Percentiles rank a stretch among this genome's conserved stretches.
Conservation (phyloP, 2,329 filamentous ascomycete genomes). For the Blumeria hordei region DNA sequence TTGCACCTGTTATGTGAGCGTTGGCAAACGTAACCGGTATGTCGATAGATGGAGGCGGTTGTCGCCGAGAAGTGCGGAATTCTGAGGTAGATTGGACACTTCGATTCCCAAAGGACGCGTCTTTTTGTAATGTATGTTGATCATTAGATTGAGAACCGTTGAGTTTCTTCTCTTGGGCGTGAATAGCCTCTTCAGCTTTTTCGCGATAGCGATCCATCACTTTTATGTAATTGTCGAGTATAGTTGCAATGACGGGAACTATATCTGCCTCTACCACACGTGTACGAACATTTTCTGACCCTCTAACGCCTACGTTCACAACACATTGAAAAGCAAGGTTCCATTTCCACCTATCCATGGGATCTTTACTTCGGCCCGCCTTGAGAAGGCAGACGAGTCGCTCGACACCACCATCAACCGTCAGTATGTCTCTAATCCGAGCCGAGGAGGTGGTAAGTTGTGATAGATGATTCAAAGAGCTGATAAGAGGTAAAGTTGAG, state of each 20-base stretch:
- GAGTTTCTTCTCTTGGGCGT: slow-evolving; percentile 20
- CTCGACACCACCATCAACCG: slow-evolving; percentile 95
- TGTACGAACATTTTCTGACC: slow-evolving; percentile 81
- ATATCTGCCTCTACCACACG: slow-evolving; percentile 96
- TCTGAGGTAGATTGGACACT: slow-evolving; percentile 20
- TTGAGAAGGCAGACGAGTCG: slow-evolving; percentile 92
- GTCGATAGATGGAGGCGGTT: slow-evolving; percentile 64
- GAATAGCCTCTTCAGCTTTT: slow-evolving; percentile 64
- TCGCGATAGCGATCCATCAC: slow-evolving; percentile 81
- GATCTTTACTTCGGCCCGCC: slow-evolving; percentile 83
- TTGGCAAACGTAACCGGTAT: slow-evolving; percentile 34
- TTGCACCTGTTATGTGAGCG: slow-evolving; percentile 22
- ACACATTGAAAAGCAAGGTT: slow-evolving; percentile 97
- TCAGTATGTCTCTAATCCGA: slow-evolving; percentile 90
- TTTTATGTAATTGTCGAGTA: slow-evolving; percentile 94
- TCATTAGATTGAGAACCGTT: slow-evolving; percentile 12
- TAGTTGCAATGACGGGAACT: slow-evolving; percentile 95
- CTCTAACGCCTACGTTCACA: slow-evolving; percentile 92
- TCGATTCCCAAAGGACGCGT: slow-evolving; percentile 25
- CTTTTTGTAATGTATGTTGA: slow-evolving; percentile 13
- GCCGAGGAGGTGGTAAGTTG: slow-evolving; percentile 96
- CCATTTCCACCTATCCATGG: slow-evolving; percentile 99
- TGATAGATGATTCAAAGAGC: slow-evolving; percentile 94
- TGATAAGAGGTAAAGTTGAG: slow-evolving; percentile 89
- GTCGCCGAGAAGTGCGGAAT: slow-evolving; percentile 42